phyloP scores from a whole-genome alignment of 768 basidiomycete genomes.

The Lactarius trivialis region DNA sequence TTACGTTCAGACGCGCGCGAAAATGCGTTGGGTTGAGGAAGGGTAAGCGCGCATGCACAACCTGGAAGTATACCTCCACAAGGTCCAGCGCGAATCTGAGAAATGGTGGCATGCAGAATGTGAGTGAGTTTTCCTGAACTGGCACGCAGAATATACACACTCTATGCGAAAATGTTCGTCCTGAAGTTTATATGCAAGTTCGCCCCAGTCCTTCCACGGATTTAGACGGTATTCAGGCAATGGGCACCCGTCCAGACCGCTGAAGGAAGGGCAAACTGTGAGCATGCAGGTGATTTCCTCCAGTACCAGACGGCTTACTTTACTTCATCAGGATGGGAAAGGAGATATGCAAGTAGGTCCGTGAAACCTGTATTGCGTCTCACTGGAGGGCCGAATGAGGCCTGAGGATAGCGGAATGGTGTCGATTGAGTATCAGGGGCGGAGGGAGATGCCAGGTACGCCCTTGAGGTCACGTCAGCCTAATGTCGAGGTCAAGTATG shows the following conservation, averaged over 20 bases:
- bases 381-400: constrained; percentile 38
- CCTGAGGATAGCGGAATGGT: constrained; percentile 17
- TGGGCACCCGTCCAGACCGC: constrained; percentile 8
- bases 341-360: constrained; percentile 64
- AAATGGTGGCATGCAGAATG: constrained; percentile 17
- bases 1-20: constrained; percentile 50
- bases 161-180: constrained; percentile 72
- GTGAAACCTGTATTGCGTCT: constrained; percentile 55
- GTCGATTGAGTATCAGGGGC: constrained; percentile 29
- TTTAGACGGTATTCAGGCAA: constrained; percentile 19
- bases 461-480: constrained; percentile 1
- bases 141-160: constrained; percentile 46
- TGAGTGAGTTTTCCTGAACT: constrained; percentile 11
- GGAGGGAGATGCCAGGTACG: constrained; percentile 26
- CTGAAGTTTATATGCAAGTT: constrained; percentile 63
- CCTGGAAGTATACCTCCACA: constrained; percentile 92
- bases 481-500: not conserved
- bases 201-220: constrained; percentile 68
- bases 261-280: not conserved
- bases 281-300: not conserved
- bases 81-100: constrained; percentile 85
- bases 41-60: constrained; percentile 82
- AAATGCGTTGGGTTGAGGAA: constrained; percentile 81
- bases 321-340: constrained; percentile 62
- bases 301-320: constrained; percentile 26